phyloP scores from a whole-genome alignment of 1,284 basidiomycete species.

The Afroboletus lepidellus region DNA sequence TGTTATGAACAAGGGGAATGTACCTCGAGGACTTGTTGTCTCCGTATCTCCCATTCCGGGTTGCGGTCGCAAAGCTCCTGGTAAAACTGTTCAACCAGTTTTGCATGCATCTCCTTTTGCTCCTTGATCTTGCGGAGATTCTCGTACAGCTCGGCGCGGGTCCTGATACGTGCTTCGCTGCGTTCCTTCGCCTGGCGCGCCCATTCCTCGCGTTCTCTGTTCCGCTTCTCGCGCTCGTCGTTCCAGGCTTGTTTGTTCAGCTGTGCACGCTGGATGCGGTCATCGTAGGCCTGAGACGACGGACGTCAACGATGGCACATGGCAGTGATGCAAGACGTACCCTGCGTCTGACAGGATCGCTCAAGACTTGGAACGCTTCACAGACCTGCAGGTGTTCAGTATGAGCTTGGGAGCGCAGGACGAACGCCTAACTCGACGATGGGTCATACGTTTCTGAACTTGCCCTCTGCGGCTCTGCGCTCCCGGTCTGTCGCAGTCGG shows the following conservation, averaged over 20 bases:
- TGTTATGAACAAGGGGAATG: slow-evolving; percentile 6
- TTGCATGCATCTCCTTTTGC: slow-evolving; percentile 33
- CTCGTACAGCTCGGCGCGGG: slow-evolving; percentile 30
- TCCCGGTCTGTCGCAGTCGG: slow-evolving; percentile 45
- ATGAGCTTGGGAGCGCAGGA: slow-evolving; percentile 13
- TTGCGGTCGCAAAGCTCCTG: slow-evolving; percentile 51
- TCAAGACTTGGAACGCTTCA: slow-evolving; percentile 43
- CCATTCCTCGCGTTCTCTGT: slow-evolving; percentile 61
- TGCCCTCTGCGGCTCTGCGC: slow-evolving; percentile 49
- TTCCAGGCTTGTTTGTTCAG: slow-evolving; percentile 32
- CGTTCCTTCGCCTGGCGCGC: slow-evolving; percentile 49
- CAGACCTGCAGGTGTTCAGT: slow-evolving; percentile 35
- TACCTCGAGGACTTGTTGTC: slow-evolving; percentile 42
- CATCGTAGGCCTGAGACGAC: slow-evolving; percentile 52
- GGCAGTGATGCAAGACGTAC: slow-evolving; percentile 37
- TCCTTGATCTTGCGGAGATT: slow-evolving; percentile 34
- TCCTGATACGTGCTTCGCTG: slow-evolving; percentile 39
- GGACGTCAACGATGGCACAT: background rate
- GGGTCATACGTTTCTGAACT: slow-evolving; percentile 45
- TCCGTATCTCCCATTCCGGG: slow-evolving; percentile 63
- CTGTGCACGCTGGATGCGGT: slow-evolving; percentile 35
- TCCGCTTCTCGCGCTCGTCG: slow-evolving; percentile 46
- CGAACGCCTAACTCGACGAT: slow-evolving; percentile 26
- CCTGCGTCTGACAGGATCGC: slow-evolving; percentile 54
- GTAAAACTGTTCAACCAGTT: slow-evolving; percentile 46